A percentile compares a stretch with the other conserved stretches of the same genome.
phyloP scores from a whole-genome alignment of 495 filamentous ascomycete genomes.

The Platismatia glauca region DNA sequence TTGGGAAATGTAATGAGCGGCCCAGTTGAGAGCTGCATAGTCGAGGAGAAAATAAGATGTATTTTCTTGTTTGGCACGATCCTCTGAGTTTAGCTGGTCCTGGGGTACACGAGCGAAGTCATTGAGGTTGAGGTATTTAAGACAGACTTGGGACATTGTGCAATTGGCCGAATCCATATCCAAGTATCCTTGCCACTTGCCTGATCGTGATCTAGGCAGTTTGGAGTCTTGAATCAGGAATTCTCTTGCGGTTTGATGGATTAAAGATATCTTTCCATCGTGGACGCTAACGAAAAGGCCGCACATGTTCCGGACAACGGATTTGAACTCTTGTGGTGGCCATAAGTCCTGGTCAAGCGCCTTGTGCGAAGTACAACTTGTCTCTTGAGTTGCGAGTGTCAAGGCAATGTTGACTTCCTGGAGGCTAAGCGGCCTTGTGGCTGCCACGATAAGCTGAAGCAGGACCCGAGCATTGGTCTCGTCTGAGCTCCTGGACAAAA shows the following conservation, averaged over 20 bases:
- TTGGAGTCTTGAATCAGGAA: slow-evolving; percentile 16
- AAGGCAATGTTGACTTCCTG: slow-evolving; percentile 34
- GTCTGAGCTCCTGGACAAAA: slow-evolving; percentile 26
- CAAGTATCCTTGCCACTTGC: slow-evolving; percentile 10
- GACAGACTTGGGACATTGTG: slow-evolving; percentile 9
- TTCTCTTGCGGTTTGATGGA: slow-evolving; percentile 38
- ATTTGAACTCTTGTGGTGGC: slow-evolving; percentile 23
- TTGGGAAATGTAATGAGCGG: neutral
- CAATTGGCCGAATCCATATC: slow-evolving; percentile 3
- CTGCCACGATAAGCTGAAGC: slow-evolving; percentile 33
- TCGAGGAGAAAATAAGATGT: neutral
- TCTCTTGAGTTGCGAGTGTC: slow-evolving; percentile 24
- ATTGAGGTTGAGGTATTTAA: slow-evolving; percentile 6
- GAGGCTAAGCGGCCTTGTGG: slow-evolving; percentile 31
- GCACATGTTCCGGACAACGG: slow-evolving; percentile 30
- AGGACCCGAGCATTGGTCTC: slow-evolving; percentile 22
- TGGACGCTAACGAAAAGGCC: slow-evolving; percentile 34
- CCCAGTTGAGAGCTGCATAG: slow-evolving; percentile 3
- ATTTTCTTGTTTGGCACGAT: too few relatives aligned
- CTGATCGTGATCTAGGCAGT: neutral
- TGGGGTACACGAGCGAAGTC: neutral
- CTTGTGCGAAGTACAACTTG: slow-evolving; percentile 14
- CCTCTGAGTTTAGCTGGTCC: neutral
- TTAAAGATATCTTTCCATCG: slow-evolving; percentile 31
- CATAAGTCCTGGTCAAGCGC: slow-evolving; percentile 24